Percentiles rank a stretch among this genome's conserved stretches.
phyloP scores from a whole-genome alignment of 768 basidiomycete species.

The Calvatia gigantea region DNA sequence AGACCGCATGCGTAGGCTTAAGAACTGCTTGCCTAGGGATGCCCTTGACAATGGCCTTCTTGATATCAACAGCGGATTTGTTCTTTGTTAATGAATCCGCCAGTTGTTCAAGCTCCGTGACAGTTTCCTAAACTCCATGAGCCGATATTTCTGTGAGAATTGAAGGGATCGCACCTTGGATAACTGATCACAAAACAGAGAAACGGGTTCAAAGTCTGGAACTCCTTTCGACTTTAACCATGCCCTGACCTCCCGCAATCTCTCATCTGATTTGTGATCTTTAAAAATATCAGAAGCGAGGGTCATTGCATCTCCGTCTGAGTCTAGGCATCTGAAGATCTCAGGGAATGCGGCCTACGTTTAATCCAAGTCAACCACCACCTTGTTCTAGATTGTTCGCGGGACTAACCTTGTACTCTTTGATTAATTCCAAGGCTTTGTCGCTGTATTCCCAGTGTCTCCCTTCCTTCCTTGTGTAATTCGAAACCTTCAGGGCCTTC shows the following conservation, averaged over 20 bases:
- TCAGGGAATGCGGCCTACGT: constrained; percentile 78
- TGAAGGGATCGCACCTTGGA: constrained; percentile 56
- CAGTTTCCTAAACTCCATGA: constrained; percentile 54
- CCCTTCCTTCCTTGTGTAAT: constrained; percentile 84
- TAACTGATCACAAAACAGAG: constrained; percentile 88
- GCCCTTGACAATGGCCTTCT: constrained; percentile 89
- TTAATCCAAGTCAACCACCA: background rate
- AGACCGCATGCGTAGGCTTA: constrained; percentile 87
- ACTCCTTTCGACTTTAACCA: constrained; percentile 91
- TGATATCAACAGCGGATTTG: constrained; percentile 64
- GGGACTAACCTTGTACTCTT: constrained; percentile 70
- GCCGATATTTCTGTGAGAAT: background rate
- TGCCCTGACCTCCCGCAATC: constrained; percentile 69
- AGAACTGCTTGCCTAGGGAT: constrained; percentile 92
- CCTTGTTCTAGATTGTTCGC: background rate
- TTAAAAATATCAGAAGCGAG: constrained; percentile 58
- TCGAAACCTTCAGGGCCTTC: constrained; percentile 89
- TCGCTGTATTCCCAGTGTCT: constrained; percentile 92
- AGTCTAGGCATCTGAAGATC: constrained; percentile 70
- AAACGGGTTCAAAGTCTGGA: constrained; percentile 87
- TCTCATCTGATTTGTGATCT: constrained; percentile 58
- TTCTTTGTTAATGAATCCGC: constrained; percentile 64
- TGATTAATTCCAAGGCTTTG: constrained; percentile 75
- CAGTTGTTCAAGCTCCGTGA: constrained; percentile 71
- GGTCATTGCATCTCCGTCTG: constrained; percentile 71